phyloP scores from a whole-genome alignment of 2,329 filamentous ascomycete genomes.

The Thielaviopsis euricoi region DNA sequence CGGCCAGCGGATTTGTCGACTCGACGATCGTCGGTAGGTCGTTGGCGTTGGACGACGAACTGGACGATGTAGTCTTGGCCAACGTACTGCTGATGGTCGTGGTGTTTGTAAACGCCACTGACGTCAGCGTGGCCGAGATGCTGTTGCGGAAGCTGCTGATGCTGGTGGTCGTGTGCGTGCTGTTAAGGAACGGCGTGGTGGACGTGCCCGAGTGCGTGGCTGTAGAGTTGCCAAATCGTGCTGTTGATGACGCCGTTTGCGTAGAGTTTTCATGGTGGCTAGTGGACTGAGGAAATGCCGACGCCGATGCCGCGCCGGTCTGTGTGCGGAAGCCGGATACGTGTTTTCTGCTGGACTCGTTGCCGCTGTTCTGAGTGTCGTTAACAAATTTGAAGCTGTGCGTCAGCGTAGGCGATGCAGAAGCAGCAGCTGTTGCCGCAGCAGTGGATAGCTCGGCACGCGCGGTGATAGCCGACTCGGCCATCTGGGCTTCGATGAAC shows the following conservation, averaged over 20 bases:
- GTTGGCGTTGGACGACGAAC: not conserved
- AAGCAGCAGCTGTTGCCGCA: not conserved
- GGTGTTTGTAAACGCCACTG: not conserved
- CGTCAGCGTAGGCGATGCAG: not conserved
- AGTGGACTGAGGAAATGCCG: not conserved
- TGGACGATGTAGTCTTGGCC: not conserved
- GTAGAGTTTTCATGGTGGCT: not conserved
- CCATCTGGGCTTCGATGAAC: not conserved
- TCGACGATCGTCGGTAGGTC: slow-evolving; percentile 7
- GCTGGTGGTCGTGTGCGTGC: not conserved
- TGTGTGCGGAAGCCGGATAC: not conserved
- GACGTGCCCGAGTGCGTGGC: not conserved
- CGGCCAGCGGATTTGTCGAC: slow-evolving; percentile 8
- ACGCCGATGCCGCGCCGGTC: not conserved
- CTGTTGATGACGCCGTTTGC: not conserved
- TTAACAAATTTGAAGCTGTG: not conserved
- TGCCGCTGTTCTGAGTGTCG: not conserved
- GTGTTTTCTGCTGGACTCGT: not conserved
- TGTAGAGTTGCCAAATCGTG: not conserved
- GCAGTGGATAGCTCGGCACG: not conserved
- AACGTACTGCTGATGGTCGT: not conserved
- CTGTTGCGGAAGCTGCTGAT: not conserved
- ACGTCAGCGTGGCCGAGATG: not conserved
- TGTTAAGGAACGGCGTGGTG: not conserved
- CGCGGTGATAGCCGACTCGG: not conserved